These are phyloP conservation scores for Dactylonectria estremocensis DNA, from an alignment of 2,329 filamentous ascomycete species.

Conservation along the genomic window DNA sequence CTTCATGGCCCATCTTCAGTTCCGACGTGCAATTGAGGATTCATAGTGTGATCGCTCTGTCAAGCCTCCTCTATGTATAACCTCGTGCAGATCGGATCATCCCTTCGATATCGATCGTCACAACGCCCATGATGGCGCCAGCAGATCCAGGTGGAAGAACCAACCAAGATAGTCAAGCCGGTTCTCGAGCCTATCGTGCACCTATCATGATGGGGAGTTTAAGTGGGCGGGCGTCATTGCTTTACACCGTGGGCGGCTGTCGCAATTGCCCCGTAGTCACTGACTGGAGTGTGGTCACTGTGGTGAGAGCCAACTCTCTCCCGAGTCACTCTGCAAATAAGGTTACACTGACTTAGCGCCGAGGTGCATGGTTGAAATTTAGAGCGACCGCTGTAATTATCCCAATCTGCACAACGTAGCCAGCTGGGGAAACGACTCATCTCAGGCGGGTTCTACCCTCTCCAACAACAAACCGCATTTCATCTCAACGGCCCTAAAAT, in stretches of 20 bases:
- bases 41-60: conserved; percentile 28
- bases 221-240: conserved; percentile 5
- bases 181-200: conserved; percentile 12
- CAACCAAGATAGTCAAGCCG: conserved; percentile 34
- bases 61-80: conserved; percentile 47
- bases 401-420: conserved; percentile 9
- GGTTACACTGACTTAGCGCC: conserved; percentile 23
- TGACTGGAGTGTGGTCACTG: too few relatives aligned
- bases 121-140: conserved; percentile 36
- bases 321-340: conserved; percentile 2
- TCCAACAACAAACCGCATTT: neutral
- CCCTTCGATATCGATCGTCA: conserved; percentile 39
- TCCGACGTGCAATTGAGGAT: conserved; percentile 37
- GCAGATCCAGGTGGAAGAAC: conserved; percentile 35
- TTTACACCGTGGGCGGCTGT: conserved; percentile 8
- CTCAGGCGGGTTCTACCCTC: neutral
- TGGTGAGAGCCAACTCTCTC: neutral
- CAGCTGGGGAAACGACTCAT: neutral
- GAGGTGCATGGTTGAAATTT: conserved; percentile 21
- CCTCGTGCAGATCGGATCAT: conserved; percentile 38
- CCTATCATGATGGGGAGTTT: conserved; percentile 3
- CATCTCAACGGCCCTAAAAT: neutral
- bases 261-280: conserved; percentile 2
- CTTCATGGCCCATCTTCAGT: conserved; percentile 20
- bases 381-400: conserved; percentile 15